A percentile compares a stretch with the other conserved stretches of the same genome.
These are phyloP conservation scores for Globisporangium takayamanum DNA, from an alignment of 352 stramenopile species.

Conservation along the genomic window DNA sequence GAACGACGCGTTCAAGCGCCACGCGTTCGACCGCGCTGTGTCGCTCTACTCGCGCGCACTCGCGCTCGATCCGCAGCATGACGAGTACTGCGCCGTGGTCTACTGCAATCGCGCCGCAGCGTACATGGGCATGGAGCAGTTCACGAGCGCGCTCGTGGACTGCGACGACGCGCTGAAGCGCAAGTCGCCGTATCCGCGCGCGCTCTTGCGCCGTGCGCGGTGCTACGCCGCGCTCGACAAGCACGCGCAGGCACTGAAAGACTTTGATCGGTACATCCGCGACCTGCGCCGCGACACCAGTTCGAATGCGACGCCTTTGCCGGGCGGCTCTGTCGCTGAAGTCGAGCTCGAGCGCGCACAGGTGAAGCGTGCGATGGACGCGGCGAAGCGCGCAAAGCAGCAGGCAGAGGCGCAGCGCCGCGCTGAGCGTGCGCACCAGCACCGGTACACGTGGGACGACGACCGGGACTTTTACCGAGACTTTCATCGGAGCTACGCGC, in stretches of 20 bases:
- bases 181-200: conserved; percentile 51
- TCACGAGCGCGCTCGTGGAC: conserved; percentile 59
- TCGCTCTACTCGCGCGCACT: conserved; percentile 62
- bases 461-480: conserved; percentile 47
- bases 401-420: conserved; percentile 36
- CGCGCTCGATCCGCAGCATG: conserved; percentile 49
- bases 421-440: conserved; percentile 30
- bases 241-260: conserved; percentile 52
- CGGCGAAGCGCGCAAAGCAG: conserved; percentile 28
- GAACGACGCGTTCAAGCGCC: conserved; percentile 60
- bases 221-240: conserved; percentile 60
- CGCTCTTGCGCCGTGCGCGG: conserved; percentile 57
- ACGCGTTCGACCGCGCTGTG: conserved; percentile 46
- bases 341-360: conserved; percentile 44
- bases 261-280: conserved; percentile 68
- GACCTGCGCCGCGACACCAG: conserved; percentile 26
- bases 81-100: conserved; percentile 73
- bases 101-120: conserved; percentile 80
- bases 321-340: conserved; percentile 15
- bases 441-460: conserved; percentile 39
- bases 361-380: conserved; percentile 42
- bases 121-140: conserved; percentile 66
- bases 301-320: not conserved
- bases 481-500: conserved; percentile 26
- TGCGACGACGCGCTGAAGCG: conserved; percentile 65